Conservation (phyloP, 768 basidiomycete species). For the Lactarius sp. region DNA sequence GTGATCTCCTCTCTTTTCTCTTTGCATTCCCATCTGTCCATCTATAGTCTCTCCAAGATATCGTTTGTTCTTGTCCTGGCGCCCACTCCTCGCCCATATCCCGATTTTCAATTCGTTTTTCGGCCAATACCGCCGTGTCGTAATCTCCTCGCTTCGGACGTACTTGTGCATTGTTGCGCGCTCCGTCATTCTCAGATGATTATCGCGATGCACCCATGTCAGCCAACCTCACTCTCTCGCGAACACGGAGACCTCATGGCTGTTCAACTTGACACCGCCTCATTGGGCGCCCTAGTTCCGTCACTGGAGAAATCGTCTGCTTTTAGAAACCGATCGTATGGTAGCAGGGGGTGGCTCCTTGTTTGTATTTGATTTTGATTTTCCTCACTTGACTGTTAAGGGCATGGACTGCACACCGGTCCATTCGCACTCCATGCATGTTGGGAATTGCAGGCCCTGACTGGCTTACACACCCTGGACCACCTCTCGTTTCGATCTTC, state of each 20-base stretch:
- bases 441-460: not conserved
- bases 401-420: not conserved
- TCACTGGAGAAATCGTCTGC: not conserved
- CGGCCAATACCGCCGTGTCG: not conserved
- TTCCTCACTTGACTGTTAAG: conserved; percentile 9
- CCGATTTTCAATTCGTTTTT: not conserved
- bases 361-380: conserved; percentile 11
- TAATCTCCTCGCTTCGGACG: conserved; percentile 12
- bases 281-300: conserved; percentile 4
- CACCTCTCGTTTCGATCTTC: conserved; percentile 6
- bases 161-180: conserved; percentile 14
- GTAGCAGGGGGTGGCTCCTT: conserved; percentile 4
- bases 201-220: conserved; percentile 13
- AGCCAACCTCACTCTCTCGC: conserved; percentile 3
- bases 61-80: not conserved
- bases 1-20: not conserved
- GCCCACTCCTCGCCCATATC: not conserved
- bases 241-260: not conserved
- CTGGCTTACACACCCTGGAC: not conserved
- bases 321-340: conserved; percentile 15
- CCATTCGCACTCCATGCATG: not conserved
- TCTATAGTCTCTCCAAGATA: not conserved
- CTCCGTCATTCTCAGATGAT: conserved; percentile 17
- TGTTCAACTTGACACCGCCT: conserved; percentile 7
- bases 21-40: not conserved